phyloP scores from a whole-genome alignment of 768 basidiomycete species.

The Lactarius indigo region DNA sequence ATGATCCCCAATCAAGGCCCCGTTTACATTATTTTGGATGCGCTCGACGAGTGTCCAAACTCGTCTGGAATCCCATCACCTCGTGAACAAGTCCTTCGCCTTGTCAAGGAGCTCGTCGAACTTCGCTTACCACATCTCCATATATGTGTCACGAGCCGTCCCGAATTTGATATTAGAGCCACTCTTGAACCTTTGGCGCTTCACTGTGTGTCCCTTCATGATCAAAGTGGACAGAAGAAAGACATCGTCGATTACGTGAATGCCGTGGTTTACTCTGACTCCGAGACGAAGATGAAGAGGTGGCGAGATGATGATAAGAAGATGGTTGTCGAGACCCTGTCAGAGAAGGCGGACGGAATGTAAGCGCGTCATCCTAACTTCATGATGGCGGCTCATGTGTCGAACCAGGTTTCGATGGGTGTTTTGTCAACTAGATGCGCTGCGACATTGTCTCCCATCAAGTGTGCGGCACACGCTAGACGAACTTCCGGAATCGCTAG shows the following conservation, averaged over 20 bases:
- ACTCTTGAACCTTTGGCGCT: neutral
- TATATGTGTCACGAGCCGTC: neutral
- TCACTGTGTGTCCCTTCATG: neutral
- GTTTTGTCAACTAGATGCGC: neutral
- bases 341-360: neutral
- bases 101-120: neutral
- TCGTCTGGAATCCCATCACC: neutral
- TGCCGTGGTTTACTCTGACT: neutral
- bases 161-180: neutral
- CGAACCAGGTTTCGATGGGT: neutral
- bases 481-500: neutral
- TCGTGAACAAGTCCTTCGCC: neutral
- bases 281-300: neutral
- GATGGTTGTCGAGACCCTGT: neutral
- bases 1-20: neutral
- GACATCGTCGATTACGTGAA: neutral
- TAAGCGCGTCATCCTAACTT: neutral
- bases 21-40: neutral
- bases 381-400: neutral
- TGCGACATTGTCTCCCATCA: neutral
- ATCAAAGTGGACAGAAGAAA: neutral
- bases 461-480: neutral
- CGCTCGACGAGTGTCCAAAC: neutral
- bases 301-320: neutral
- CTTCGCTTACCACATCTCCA: neutral